These are phyloP conservation scores for Bryoerythrophyllum caledonicum DNA, from an alignment of 225 moss, liverwort and hornwort genomes.

Conservation along the genomic window DNA sequence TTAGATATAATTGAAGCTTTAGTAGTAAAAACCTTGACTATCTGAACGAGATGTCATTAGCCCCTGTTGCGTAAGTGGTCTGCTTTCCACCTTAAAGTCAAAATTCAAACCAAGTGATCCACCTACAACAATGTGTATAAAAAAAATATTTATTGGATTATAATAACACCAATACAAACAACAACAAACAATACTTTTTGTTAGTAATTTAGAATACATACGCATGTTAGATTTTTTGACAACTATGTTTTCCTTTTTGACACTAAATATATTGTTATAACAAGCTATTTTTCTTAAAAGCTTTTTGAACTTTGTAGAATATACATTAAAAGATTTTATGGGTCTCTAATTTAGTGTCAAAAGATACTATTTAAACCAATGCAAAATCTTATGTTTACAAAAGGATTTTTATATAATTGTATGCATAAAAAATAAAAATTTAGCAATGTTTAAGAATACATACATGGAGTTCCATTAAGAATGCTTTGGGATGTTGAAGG, in stretches of 20 bases:
- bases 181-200: neutral
- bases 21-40: conserved; percentile 46
- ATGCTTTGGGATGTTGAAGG: conserved; percentile 40
- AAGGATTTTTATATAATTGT: neutral
- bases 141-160: neutral
- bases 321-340: neutral
- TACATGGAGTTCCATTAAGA: conserved; percentile 45
- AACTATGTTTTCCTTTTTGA: neutral
- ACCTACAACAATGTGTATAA: conserved; percentile 19
- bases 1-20: too few species aligned
- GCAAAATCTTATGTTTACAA: neutral
- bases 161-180: neutral
- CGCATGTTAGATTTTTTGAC: accelerated
- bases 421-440: neutral
- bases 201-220: neutral
- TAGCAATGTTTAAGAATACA: neutral
- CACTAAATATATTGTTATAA: neutral
- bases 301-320: neutral
- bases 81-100: conserved; percentile 53
- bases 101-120: conserved; percentile 40
- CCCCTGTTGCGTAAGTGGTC: conserved; percentile 83
- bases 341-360: neutral
- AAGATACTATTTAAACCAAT: neutral
- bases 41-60: conserved; percentile 45
- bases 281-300: neutral